Conservation (phyloP, 108 stramenopile species). For the Skeletonema grethae region DNA sequence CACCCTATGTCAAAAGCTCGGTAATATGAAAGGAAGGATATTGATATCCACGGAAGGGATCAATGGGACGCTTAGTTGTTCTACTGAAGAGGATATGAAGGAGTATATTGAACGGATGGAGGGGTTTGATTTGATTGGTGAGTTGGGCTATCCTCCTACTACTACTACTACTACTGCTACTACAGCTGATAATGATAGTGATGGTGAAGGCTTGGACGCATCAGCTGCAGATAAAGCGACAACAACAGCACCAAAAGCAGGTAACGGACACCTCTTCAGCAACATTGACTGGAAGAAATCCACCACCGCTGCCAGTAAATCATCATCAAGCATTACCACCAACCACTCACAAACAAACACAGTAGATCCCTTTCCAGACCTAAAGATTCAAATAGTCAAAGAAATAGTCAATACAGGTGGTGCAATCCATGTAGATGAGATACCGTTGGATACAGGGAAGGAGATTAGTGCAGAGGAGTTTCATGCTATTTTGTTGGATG, state of each 20-base stretch:
- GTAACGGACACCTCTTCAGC: conserved; percentile 43
- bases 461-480: conserved; percentile 76
- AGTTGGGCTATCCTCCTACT: conserved; percentile 28
- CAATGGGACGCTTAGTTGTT: conserved; percentile 79
- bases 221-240: too few species aligned
- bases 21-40: conserved; percentile 60
- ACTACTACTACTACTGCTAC: not conserved
- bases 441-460: conserved; percentile 52
- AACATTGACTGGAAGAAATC: conserved; percentile 80
- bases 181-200: conserved; percentile 3
- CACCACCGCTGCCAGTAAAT: conserved; percentile 4
- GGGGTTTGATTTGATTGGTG: conserved; percentile 54
- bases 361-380: conserved; percentile 75
- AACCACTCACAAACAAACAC: conserved; percentile 6
- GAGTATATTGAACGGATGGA: conserved; percentile 53
- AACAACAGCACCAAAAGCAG: not conserved
- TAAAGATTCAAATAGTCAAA: conserved; percentile 79
- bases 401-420: conserved; percentile 84
- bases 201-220: too few species aligned
- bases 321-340: not conserved
- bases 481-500: conserved; percentile 52
- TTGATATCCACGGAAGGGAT: conserved; percentile 69
- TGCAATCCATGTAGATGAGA: conserved; percentile 53
- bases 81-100: conserved; percentile 15
- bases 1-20: conserved; percentile 40